Base-by-base conservation (phyloP, 2,329 filamentous ascomycete species). In the Periconia sp. region DNA sequence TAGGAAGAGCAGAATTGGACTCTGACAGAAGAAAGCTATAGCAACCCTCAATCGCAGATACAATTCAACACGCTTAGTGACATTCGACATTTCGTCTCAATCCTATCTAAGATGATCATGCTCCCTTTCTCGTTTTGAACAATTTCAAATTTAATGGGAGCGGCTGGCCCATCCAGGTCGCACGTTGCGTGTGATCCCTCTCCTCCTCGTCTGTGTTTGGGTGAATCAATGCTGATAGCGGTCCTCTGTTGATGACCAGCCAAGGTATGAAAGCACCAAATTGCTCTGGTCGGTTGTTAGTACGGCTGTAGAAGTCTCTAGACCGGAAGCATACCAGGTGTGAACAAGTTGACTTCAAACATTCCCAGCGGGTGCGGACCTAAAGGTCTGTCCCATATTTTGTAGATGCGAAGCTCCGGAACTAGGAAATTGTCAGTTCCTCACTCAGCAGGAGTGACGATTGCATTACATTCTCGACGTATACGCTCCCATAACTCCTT, bases 331-430 rank as follows among this genome's bases (percentile, higher is more conserved):
- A 15, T 56, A 66, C 67, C 66, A 0, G 91, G 92, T 0, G 86
- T 90, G 67, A 92, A 89, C 15, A 96, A 32, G 56, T 95, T 95
- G 32, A 96, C 89, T 71, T 96, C 92, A 59, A 96, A 96, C 90
- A 95, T 96, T 38, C 85, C 87, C 1, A 90, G 70, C 0, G 87
- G 85, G 66, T 96, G 91, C 0, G 91, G 91, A 0, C 91, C 92
- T 19, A 96, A 70, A 0, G 91, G 89, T 11, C 74, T 71, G 53
- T 94, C 86, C 81, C 83, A 95, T 53, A 95, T 75, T 11, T 70
- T 77, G 66, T 96, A 95, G 57, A 95, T 86, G 40, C 90, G 81
- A 13, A 95, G 76, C 65, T 96, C 91, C 7, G 91, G 90, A 61
- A 95, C 88, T 91, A 13, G 47, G 12, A 5, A 18, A n/a, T 16